A percentile compares a stretch with the other conserved stretches of the same genome.
These are phyloP conservation scores for Cucurbita pepo DNA, from an alignment of 306 rosid genomes.

Conservation along the genomic window DNA sequence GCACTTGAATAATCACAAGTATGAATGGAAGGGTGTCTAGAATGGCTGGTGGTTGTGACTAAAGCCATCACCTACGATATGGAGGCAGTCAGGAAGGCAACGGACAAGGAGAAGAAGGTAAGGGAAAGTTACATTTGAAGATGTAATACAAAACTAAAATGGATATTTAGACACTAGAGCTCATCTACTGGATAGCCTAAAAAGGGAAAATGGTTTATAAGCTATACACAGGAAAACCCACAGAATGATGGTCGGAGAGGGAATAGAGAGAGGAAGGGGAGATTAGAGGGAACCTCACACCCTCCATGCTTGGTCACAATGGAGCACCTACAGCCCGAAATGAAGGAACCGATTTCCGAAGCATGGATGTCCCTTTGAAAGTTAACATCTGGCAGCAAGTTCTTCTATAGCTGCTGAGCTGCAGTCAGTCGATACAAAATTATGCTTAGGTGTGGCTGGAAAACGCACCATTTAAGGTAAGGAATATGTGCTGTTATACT, in stretches of 20 bases:
- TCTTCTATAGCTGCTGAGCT: conserved; percentile 70
- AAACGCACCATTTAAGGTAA: neutral
- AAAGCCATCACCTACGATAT: neutral
- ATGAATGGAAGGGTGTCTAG: neutral
- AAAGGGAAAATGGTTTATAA: neutral
- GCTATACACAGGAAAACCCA: neutral
- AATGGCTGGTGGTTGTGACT: neutral
- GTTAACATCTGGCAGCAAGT: conserved; percentile 59
- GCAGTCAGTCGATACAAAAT: conserved; percentile 2
- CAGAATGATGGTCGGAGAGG: neutral
- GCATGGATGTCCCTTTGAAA: conserved; percentile 87
- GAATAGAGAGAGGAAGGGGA: neutral
- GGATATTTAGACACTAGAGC: neutral
- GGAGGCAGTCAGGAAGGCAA: conserved; percentile 1
- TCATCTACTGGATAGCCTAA: neutral
- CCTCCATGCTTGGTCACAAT: conserved; percentile 9
- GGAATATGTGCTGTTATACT: neutral
- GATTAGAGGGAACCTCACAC: neutral
- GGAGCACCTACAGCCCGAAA: conserved; percentile 29
- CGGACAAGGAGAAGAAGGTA: neutral
- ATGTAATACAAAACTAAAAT: neutral
- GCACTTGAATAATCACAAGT: neutral
- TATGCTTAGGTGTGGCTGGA: neutral
- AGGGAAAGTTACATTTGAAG: conserved; percentile 21
- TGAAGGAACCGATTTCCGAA: conserved; percentile 54